Base-by-base conservation (phyloP, 1,139 yeast species). In the Debaryomyces singareniensis region DNA sequence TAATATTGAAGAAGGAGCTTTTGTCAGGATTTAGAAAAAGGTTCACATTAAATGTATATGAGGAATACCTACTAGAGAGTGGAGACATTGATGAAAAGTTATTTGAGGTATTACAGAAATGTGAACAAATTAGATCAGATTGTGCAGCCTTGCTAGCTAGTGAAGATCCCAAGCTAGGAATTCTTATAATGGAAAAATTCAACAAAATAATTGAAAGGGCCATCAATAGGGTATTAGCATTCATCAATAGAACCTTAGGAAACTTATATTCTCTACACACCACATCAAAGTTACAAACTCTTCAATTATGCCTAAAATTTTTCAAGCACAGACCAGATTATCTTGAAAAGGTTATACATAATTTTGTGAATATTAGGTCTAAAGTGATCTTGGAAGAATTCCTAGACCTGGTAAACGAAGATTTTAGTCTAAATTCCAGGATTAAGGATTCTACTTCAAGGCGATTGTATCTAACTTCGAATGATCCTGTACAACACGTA, bases 401-500 rank as follows among this genome's bases (percentile, higher is more conserved):
- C 40, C 44, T 68, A 26, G 56, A 56, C 18, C 87, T 79, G 45
- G 55, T 71, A 26, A 57, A 57, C 32, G 69, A 66, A 1, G 53
- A 56, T 29, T 32, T 30, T 12, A 6, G 27, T n/a, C 26, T 13
- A 16, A 20, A 24, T 13, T 20, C 4, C 7, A 14, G 21, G 12
- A 16, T 15, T 28, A 34, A 35, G 3, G 39, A 44, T 11, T 31
- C 28, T n/a, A 25, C 23, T 16, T 20, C 14, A 33, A 57, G 76
- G 36, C 83, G 89, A 2, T 62, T 85, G 14, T 70, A 74, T 27
- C 58, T 80, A 29, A 71, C 80, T 7, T 80, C 89, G 0, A 84
- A 81, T 49, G 96, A 91, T 52, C 85, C 96, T 2, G 62, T 77
- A 13, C 65, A 95, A 35, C 87, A 78, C 43, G 68, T 85, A 13